Percentiles rank a stretch among this genome's conserved stretches.
Evolutionary conservation across 495 filamentous ascomycete species (phyloP).

Genomic region (Podospora pseudoanserina): DNA sequence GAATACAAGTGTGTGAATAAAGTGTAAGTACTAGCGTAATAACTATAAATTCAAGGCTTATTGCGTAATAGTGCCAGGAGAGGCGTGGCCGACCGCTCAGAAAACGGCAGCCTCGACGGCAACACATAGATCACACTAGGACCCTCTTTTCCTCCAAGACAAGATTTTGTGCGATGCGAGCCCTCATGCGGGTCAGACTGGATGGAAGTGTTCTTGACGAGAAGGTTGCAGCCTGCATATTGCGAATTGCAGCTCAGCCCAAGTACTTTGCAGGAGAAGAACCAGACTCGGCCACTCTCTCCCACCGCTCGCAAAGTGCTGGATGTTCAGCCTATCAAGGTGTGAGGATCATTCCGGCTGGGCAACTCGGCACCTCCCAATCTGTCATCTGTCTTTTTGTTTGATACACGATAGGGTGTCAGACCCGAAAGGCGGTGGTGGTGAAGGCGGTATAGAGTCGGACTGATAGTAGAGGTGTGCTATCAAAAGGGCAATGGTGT

Average conservation of each 20-base stretch:
- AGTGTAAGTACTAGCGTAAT: too few species aligned
- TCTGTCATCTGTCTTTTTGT: background rate
- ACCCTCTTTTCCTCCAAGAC: background rate
- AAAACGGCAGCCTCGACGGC: too few species aligned
- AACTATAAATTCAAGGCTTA: too few species aligned
- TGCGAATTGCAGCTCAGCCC: background rate
- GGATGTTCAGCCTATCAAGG: conserved; percentile 7
- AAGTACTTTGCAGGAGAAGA: conserved; percentile 3
- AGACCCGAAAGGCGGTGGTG: background rate
- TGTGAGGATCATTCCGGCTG: conserved; percentile 2
- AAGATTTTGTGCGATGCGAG: background rate
- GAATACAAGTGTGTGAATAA: too few species aligned
- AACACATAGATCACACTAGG: too few species aligned
- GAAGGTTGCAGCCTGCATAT: conserved; percentile 1
- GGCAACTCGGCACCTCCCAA: background rate
- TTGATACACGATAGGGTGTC: background rate
- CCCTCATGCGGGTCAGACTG: conserved; percentile 9
- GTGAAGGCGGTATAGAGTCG: background rate
- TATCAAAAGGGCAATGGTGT: background rate
- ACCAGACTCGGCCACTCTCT: background rate
- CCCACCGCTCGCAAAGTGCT: background rate
- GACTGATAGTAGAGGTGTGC: background rate
- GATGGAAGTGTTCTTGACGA: background rate
- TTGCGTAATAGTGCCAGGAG: too few species aligned
- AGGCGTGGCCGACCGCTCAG: too few species aligned